Evolutionary conservation across 202 grass and related monocot genomes (phyloP), one percentile per base, ranked within the genome.

Genomic region (Setaria italica): DNA sequence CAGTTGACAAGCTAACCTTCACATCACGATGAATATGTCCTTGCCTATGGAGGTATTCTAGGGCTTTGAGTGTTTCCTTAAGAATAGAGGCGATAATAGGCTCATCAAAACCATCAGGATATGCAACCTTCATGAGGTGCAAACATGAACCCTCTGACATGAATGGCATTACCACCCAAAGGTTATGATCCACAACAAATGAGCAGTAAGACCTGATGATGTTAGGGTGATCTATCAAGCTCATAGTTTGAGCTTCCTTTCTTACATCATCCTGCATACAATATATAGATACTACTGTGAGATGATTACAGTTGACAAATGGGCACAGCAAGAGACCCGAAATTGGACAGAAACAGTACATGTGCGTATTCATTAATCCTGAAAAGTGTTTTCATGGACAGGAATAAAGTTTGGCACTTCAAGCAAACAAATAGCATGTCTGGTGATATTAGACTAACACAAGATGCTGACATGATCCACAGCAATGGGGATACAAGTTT

Each of bases 111-210:
- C 97, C 97, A 58, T 99, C 94, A 19, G 97, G 76, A 82, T 91
- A 92, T 70, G 94, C 90, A 70, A 94, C 90, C 85, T 99, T 99
- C 97, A 99, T 99, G 56, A 99, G 78, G 88, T 99, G 97, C 70
- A 99, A 86, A 80, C 95, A 98, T 19, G 95, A 98, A 60, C 95
- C 95, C 72, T 95, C 95, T 6, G 87, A 86, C 95, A 98, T 98
- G 83, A 98, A 98, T 79, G 93, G 95, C 95, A 98, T 98, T 76
- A 98, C 76, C 46, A 98, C 95, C 95, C 95, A 98, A 85, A 98
- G 93, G 82, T 80, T 85, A 33, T 78, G 87, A 19, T 92, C 95
- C 34, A 98, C 95, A 42, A 93, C 89, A 81, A 98, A 98, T 55
- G 95, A 98, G 85, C 95, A 98, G 70, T 90, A 95, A 67, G 95